Evolutionary conservation across 2,329 filamentous ascomycete species (phyloP), one percentile per base, ranked within the genome.

Genomic region (Coniochaeta ligniaria): DNA sequence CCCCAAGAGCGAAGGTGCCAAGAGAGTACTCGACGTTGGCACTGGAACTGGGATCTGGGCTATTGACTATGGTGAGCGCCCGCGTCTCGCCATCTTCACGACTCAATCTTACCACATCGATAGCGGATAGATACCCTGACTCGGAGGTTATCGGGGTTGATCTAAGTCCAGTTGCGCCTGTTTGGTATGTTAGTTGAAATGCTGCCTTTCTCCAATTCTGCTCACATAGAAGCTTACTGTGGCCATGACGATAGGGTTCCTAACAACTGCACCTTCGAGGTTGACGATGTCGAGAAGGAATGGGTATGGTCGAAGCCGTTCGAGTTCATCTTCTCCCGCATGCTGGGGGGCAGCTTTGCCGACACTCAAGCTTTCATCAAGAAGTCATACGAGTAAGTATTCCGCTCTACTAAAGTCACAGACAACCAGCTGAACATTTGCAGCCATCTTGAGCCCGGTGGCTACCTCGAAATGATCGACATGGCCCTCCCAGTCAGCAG

Each of bases 31-130:
- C 6, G 65, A 66, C 20, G 41, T 65, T 16, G 65, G 65, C 6
- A 63, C 65, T 11, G 65, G 65, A 16, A 63, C 63, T 1, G 65
- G 65, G 2, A 64, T 66, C 24, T 66, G 65, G 65, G 62, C 61
- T 11, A 66, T 66, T 8, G 65, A 66, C 12, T 66, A 61, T 59
- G 43, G 43, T 47, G 4, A 24, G 20, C 43, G 9, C 11, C 11
- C 43, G 2, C 20, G 24, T 2, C 9, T 31, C 5, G 28, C 5
- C 9, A 14, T 24, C 43, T 12, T 3, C 20, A 4, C 5, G 9
- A 9, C 11, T 24, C 20, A 22, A 12, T 5, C 20, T 24, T 47
- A 14, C 24, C 43, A 47, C 43, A 2, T 24, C 20, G 4, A 47
- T 14, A 47, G 62, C 63, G 16, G 62, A 63, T n/a, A 55, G 38